phyloP scores from a whole-genome alignment of 2,329 filamentous ascomycete genomes.

The Monilinia aucupariae region DNA sequence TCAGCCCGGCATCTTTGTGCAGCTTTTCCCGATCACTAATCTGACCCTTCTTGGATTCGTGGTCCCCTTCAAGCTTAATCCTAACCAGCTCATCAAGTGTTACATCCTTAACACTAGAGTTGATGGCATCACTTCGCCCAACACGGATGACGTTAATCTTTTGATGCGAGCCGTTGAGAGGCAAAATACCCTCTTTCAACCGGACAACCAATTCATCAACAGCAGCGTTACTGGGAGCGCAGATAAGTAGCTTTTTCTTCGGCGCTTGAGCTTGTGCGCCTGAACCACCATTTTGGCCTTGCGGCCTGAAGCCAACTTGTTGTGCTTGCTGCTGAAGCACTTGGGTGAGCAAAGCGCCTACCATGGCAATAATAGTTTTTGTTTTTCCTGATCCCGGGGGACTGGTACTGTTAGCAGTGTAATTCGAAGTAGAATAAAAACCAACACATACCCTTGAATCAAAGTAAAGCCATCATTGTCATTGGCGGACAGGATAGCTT shows the following conservation, averaged over 20 bases:
- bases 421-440: slow-evolving; percentile 14
- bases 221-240: slow-evolving; percentile 96
- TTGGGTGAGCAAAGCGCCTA: slow-evolving; percentile 72
- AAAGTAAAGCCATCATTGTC: slow-evolving; percentile 97
- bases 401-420: slow-evolving; percentile 40
- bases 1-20: slow-evolving; percentile 58
- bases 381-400: slow-evolving; percentile 97
- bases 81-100: slow-evolving; percentile 90
- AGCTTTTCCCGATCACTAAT: slow-evolving; percentile 50
- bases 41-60: slow-evolving; percentile 49
- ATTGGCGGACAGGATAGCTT: slow-evolving; percentile 83
- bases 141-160: slow-evolving; percentile 85
- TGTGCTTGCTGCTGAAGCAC: slow-evolving; percentile 36
- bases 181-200: slow-evolving; percentile 81
- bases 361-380: slow-evolving; percentile 95
- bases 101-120: slow-evolving; percentile 79
- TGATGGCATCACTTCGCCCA: slow-evolving; percentile 88
- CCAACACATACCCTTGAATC: slow-evolving; percentile 69
- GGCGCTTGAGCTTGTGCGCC: slow-evolving; percentile 33
- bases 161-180: slow-evolving; percentile 62
- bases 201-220: slow-evolving; percentile 94
- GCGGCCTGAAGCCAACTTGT: slow-evolving; percentile 31
- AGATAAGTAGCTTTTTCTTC: slow-evolving; percentile 86
- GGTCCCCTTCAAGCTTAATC: slow-evolving; percentile 59
- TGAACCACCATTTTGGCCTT: slow-evolving; percentile 33